Conservation (phyloP, 1,284 basidiomycete genomes). For the Inonotus obliquus region DNA sequence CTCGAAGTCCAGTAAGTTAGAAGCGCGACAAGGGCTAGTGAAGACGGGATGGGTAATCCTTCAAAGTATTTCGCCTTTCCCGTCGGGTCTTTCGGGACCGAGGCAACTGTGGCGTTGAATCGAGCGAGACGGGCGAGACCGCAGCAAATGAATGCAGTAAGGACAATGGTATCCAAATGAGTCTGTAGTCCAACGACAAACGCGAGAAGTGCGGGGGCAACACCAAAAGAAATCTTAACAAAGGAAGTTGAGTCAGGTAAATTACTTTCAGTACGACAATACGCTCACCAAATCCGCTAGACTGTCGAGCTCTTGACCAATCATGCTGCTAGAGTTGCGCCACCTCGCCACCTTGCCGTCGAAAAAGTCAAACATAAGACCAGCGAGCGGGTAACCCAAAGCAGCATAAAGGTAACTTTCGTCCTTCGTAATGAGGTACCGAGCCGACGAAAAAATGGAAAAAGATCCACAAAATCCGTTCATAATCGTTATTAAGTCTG, state of each 20-base stretch:
- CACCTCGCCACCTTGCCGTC: slow-evolving; percentile 98
- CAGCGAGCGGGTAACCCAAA: slow-evolving; percentile 84
- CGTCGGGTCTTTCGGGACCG: slow-evolving; percentile 81
- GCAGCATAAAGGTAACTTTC: slow-evolving; percentile 81
- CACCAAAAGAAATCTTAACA: slow-evolving; percentile 91
- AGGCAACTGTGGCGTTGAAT: slow-evolving; percentile 97
- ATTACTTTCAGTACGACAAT: not conserved
- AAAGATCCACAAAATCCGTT: slow-evolving; percentile 98
- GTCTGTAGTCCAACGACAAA: slow-evolving; percentile 90
- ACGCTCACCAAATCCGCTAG: slow-evolving; percentile 85
- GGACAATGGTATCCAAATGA: slow-evolving; percentile 81
- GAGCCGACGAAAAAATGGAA: slow-evolving; percentile 90
- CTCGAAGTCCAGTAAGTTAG: slow-evolving; percentile 81
- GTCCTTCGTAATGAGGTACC: slow-evolving; percentile 83
- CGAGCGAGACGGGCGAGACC: slow-evolving; percentile 94
- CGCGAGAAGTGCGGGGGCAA: slow-evolving; percentile 90
- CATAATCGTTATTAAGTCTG: slow-evolving; percentile 99
- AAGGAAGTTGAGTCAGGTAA: not conserved
- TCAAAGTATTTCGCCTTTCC: slow-evolving; percentile 97
- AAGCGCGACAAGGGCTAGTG: slow-evolving; percentile 74
- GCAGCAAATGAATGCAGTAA: slow-evolving; percentile 92
- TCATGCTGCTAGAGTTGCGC: slow-evolving; percentile 91
- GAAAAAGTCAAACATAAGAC: slow-evolving; percentile 97
- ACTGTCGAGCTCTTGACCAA: slow-evolving; percentile 98
- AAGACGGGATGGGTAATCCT: slow-evolving; percentile 94